Evolutionary conservation across 1,284 basidiomycete species (phyloP).

Genomic region (Trametes sp.): DNA sequence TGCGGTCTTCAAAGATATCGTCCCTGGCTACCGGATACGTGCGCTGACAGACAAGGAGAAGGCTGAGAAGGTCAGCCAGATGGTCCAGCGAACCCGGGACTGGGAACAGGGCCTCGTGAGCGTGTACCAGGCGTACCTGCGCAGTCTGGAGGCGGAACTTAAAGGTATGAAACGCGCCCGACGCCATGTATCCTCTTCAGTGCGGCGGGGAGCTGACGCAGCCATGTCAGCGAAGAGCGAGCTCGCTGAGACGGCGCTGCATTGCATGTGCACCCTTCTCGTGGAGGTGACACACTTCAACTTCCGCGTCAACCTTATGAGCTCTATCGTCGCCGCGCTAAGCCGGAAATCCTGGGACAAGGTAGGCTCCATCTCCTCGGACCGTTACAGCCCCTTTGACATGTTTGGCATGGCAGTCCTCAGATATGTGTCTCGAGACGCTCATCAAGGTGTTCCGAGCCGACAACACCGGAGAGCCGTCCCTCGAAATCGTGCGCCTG

Average conservation of each 20-base stretch:
- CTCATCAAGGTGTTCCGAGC: slow-evolving; percentile 83
- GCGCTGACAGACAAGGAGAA: slow-evolving; percentile 90
- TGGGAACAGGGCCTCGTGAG: slow-evolving; percentile 96
- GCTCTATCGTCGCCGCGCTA: slow-evolving; percentile 83
- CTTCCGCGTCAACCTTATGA: slow-evolving; percentile 94
- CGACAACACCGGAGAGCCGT: slow-evolving; percentile 82
- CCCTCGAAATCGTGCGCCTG: slow-evolving; percentile 89
- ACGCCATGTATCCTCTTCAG: not conserved
- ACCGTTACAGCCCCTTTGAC: slow-evolving; percentile 21
- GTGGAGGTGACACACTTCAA: slow-evolving; percentile 95
- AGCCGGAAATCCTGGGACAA: slow-evolving; percentile 90
- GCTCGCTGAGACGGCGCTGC: slow-evolving; percentile 76
- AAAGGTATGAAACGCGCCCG: slow-evolving; percentile 64
- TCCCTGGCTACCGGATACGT: slow-evolving; percentile 92
- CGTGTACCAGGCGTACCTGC: slow-evolving; percentile 91
- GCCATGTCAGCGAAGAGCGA: slow-evolving; percentile 69
- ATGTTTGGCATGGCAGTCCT: slow-evolving; percentile 55
- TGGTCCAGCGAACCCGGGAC: slow-evolving; percentile 90
- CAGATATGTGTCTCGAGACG: slow-evolving; percentile 83
- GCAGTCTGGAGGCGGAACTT: slow-evolving; percentile 84
- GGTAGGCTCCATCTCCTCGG: slow-evolving; percentile 51
- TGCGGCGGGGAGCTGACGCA: slow-evolving; percentile 25
- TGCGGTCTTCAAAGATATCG: slow-evolving; percentile 95
- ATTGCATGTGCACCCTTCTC: slow-evolving; percentile 89
- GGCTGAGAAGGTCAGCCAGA: slow-evolving; percentile 93